phyloP scores from a whole-genome alignment of 257 asterid species.

The Solanum ahanhuiri region DNA sequence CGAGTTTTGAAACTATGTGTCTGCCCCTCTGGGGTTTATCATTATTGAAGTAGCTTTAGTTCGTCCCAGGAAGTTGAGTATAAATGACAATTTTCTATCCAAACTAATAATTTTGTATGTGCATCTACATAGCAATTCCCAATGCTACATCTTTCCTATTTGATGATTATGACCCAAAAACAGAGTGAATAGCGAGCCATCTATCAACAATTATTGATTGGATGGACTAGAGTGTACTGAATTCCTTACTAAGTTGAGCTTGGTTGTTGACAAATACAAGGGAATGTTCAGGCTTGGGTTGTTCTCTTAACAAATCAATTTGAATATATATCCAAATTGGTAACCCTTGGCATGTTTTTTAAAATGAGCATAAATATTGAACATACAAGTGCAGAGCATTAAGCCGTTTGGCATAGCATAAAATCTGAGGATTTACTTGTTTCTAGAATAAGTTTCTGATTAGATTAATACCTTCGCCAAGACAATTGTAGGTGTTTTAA shows the following conservation, averaged over 20 bases:
- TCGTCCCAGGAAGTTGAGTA: background rate
- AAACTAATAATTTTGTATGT: background rate
- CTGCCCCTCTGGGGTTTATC: background rate
- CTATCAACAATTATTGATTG: background rate
- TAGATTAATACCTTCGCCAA: background rate
- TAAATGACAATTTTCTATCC: background rate
- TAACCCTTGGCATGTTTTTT: background rate
- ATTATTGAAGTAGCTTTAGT: background rate
- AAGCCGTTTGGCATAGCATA: background rate
- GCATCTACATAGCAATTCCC: background rate
- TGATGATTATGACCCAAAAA: background rate
- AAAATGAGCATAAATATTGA: background rate
- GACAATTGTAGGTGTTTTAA: background rate
- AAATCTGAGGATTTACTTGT: background rate
- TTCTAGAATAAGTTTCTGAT: background rate
- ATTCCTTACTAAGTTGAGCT: background rate
- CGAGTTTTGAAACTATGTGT: background rate
- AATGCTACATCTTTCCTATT: background rate
- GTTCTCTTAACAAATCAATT: background rate
- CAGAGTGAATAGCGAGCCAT: background rate
- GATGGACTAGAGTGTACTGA: background rate
- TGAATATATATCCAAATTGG: background rate
- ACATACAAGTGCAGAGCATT: background rate
- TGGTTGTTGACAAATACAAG: background rate
- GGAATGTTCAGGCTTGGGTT: background rate